Base-by-base conservation (phyloP, 148 eudicot species). In the Chenopodium album region DNA sequence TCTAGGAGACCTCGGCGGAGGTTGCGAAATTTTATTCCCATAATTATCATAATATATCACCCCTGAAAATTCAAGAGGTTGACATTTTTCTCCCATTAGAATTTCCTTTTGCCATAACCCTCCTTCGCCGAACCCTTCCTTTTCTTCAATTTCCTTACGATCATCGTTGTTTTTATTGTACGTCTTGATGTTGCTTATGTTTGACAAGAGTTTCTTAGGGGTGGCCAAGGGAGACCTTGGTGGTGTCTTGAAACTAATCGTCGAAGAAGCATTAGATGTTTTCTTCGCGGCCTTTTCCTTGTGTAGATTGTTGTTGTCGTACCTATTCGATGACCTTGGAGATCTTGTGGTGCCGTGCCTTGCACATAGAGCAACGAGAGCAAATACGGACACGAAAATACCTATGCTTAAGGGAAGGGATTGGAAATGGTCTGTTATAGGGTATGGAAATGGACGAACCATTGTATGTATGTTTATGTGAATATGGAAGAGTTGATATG, bases 21-120 rank as follows among this genome's bases (percentile, higher is more conserved):
- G 76, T 81, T 94, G 93, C 37, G 90, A 71, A 31, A 91, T 76
- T 67, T 80, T 81, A 31, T 87, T 85, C 2, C 94, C 95, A 60
- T 46, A 76, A 69, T 77, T 84, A 87, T 94, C 94, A 74, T 94
- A 94, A 80, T 89, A 92, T 72, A 94, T 91, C 7, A 90, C 95
- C 20, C 95, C 98, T 5, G 94, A 89, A 83, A 90, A 92, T 73
- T 91, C 92, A 19, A 88, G 92, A 6, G 95, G 98, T 74, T 89
- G 95, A 74, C 97, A 94, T 82, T 90, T 94, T 47, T 92, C 95
- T 0, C 98, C 98, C 95, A 94, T 92, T 83, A 92, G 73, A 1
- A 94, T 94, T 9, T 86, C 84, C 83, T 92, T 94, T 70, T 92
- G 95, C 98, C 98, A 94, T 80, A 94, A 50, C 1, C 92, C 95